Base-by-base conservation (phyloP, 108 stramenopile genomes). In the Cyclostephanos tholiformis region DNA sequence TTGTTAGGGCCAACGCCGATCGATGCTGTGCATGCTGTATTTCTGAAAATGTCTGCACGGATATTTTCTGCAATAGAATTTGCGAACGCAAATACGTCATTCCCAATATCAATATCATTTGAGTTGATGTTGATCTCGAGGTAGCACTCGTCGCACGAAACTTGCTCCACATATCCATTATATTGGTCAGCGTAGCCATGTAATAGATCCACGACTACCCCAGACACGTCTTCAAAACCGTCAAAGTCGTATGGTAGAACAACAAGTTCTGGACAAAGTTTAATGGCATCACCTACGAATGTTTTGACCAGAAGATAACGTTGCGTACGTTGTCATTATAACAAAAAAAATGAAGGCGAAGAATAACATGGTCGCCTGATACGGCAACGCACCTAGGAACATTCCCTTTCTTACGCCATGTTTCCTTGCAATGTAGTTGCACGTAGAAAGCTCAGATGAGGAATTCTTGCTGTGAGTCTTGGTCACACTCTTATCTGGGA, bases 91-190 rank as follows among this genome's bases (percentile, higher is more conserved):
- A 46, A 52, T 44, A 48, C 58, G 25, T 77, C 72, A 38, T 61
- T 71, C 19, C 62, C 76, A 1, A 14, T 14, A 26, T 72, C 59
- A 6, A 23, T 52, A 39, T 82, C 76, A 58, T 90, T 65, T 50
- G 77, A 57, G 57, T 55, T 58, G 16, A 84, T 46, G 30, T 70
- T 71, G 16, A 96, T 67, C 67, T 96, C 94, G 14, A 97, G 30
- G 48, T 92, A 98, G 26, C 91, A 80, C 80, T 98, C 97, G 69
- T 98, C 97, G 70, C 96, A 97, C 19, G 96, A 97, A 4, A 97
- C 94, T 46, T 88, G 75, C 76, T 97, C 94, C 2, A 98, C 90
- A 23, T 62, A 76, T 32, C 92, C 91, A 64, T 90, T 72, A 63
- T 83, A 82, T 38, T 85, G 69, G n/a, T 86, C 74, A 20, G 88